Conservation (phyloP, 768 basidiomycete genomes). For the Suillus subaureus region DNA sequence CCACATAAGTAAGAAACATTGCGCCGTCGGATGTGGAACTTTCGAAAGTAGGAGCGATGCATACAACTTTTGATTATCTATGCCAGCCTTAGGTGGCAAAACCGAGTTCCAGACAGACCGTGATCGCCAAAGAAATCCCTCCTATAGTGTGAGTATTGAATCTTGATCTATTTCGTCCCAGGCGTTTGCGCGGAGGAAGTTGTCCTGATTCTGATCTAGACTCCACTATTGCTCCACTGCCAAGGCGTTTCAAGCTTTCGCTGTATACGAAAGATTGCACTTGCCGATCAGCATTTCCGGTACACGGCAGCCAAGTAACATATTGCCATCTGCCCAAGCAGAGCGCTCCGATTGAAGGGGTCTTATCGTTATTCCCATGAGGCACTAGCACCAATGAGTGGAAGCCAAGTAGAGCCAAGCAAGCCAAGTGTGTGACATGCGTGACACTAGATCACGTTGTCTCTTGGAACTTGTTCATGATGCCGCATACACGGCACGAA, state of each 20-base stretch:
- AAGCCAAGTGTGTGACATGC: background rate
- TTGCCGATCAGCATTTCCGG: background rate
- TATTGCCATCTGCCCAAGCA: background rate
- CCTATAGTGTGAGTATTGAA: background rate
- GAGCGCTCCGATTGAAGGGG: background rate
- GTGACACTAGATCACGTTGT: background rate
- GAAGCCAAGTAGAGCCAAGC: slow-evolving; percentile 5
- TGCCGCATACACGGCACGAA: background rate
- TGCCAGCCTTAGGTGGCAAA: background rate
- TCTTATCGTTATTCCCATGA: slow-evolving; percentile 1
- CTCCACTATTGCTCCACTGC: background rate
- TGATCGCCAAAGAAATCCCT: background rate
- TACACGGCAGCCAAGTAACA: background rate
- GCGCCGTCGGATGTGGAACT: background rate
- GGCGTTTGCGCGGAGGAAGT: background rate
- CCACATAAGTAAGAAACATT: background rate
- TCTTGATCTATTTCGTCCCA: background rate
- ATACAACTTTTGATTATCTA: background rate
- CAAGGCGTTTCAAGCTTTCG: background rate
- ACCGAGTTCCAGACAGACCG: no score
- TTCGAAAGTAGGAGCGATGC: background rate
- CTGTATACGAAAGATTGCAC: background rate
- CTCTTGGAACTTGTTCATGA: background rate
- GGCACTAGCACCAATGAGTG: background rate
- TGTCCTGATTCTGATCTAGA: background rate